A percentile compares a stretch with the other conserved stretches of the same genome.
phyloP scores from a whole-genome alignment of 2,329 filamentous ascomycete species.

The Fusarium musae region DNA sequence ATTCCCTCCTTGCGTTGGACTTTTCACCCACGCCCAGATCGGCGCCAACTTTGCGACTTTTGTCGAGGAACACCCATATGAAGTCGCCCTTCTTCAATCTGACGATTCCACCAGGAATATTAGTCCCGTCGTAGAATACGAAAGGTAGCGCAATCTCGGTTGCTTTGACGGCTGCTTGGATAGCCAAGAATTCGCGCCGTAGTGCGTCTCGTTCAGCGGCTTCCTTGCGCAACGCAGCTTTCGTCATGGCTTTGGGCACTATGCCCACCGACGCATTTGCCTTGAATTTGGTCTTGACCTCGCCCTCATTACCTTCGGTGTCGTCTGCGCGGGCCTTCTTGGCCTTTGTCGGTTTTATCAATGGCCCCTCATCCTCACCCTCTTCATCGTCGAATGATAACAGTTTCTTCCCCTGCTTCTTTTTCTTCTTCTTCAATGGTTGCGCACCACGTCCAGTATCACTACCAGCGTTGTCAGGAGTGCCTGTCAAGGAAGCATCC shows the following conservation, averaged over 20 bases:
- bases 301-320: conserved; percentile 43
- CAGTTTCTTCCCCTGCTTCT: conserved; percentile 59
- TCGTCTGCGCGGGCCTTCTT: conserved; percentile 51
- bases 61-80: conserved; percentile 92
- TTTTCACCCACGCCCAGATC: conserved; percentile 79
- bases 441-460: conserved; percentile 43
- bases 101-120: conserved; percentile 84
- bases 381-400: conserved; percentile 78
- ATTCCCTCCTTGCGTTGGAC: conserved; percentile 76
- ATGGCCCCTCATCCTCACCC: conserved; percentile 62
- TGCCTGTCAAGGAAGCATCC: conserved; percentile 60
- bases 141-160: conserved; percentile 94
- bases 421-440: conserved; percentile 51
- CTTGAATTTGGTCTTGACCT: conserved; percentile 60
- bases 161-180: conserved; percentile 88
- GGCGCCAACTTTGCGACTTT: conserved; percentile 89
- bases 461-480: conserved; percentile 57
- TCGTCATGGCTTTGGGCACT: conserved; percentile 74
- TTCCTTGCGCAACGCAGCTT: conserved; percentile 83
- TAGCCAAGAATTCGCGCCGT: conserved; percentile 81
- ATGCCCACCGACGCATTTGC: conserved; percentile 70
- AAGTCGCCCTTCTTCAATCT: conserved; percentile 93
- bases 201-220: conserved; percentile 82
- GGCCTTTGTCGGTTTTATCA: conserved; percentile 46
- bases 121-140: conserved; percentile 95